These are phyloP conservation scores for Aureobasidium sp. DNA, from an alignment of 2,329 filamentous ascomycete species.

Conservation along the genomic window DNA sequence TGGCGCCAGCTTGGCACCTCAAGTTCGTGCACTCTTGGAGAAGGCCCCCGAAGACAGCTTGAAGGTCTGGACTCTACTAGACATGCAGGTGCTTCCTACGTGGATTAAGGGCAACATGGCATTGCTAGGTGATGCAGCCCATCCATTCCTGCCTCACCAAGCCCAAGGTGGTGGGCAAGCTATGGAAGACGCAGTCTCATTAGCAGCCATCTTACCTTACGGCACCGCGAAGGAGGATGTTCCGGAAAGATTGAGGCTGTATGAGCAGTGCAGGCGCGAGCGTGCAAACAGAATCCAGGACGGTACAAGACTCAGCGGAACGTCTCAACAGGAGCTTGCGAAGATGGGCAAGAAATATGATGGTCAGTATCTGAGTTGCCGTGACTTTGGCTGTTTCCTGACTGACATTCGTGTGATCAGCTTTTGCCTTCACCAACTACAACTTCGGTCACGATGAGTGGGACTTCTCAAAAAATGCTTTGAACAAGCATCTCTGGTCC, in stretches of 20 bases:
- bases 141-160: constrained; percentile 60
- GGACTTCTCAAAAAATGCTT: constrained; percentile 45
- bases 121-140: constrained; percentile 60
- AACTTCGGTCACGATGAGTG: constrained; percentile 45
- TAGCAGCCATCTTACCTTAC: constrained; percentile 49
- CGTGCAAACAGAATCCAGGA: constrained; percentile 54
- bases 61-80: constrained; percentile 54
- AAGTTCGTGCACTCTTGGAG: constrained; percentile 30
- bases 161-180: constrained; percentile 57
- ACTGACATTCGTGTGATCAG: constrained; percentile 14
- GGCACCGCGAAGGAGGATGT: constrained; percentile 43
- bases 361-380: neutral
- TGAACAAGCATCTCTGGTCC: constrained; percentile 46
- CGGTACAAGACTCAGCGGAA: constrained; percentile 47
- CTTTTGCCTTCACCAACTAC: constrained; percentile 23
- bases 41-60: constrained; percentile 34
- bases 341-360: constrained; percentile 17
- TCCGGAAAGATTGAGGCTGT: constrained; percentile 48
- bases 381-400: neutral
- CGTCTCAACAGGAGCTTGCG: constrained; percentile 35
- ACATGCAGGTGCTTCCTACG: constrained; percentile 52
- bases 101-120: constrained; percentile 51
- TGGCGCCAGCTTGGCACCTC: constrained; percentile 33
- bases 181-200: constrained; percentile 59
- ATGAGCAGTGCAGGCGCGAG: constrained; percentile 51